Evolutionary conservation across 176 grass and related monocot species (phyloP).

Genomic region (Stipa capillata): DNA sequence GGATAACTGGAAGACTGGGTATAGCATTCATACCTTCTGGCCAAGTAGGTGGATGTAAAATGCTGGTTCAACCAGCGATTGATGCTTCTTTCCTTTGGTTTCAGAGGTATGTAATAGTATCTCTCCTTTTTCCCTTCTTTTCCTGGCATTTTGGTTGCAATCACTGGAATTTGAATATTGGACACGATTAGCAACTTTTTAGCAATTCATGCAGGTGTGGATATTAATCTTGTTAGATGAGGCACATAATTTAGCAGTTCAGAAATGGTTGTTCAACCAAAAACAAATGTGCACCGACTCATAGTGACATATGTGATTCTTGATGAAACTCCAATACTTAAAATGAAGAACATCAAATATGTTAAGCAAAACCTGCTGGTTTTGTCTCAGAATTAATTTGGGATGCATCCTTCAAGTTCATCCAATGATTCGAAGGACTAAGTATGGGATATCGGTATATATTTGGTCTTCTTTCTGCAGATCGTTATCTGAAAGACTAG

Average conservation of each 20-base stretch:
- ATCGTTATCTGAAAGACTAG: not conserved
- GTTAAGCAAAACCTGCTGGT: not conserved
- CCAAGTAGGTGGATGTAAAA: slow-evolving; percentile 87
- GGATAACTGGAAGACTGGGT: slow-evolving; percentile 99
- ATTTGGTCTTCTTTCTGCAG: not conserved
- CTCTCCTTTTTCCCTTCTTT: not conserved
- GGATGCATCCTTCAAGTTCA: not conserved
- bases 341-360: not conserved
- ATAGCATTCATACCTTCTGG: slow-evolving; percentile 92
- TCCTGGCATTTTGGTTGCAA: not conserved
- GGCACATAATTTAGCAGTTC: not conserved
- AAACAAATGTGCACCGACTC: not conserved
- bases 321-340: not conserved
- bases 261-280: not conserved
- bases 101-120: slow-evolving; percentile 28
- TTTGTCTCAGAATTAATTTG: not conserved
- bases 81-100: slow-evolving; percentile 14
- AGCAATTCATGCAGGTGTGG: not conserved
- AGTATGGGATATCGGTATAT: not conserved
- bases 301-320: not conserved
- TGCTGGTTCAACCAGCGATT: not conserved
- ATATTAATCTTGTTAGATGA: not conserved
- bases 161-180: not conserved
- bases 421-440: not conserved
- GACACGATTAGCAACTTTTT: not conserved